Evolutionary conservation across 1,139 yeast species (phyloP).

Genomic region (Saccharomyces pastorianus): DNA sequence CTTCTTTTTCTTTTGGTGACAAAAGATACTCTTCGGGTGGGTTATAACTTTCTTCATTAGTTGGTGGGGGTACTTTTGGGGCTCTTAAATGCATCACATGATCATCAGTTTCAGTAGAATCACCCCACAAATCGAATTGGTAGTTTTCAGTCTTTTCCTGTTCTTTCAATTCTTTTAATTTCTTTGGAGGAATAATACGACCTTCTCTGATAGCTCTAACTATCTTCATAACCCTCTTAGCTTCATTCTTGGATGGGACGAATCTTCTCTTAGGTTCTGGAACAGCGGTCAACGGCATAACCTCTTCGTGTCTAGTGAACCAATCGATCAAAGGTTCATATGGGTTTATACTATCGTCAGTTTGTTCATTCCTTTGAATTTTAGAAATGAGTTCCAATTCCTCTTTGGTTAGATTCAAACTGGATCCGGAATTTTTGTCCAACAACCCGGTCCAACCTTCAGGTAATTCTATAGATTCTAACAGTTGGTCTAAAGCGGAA

Average conservation of each 20-base stretch:
- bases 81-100: constrained; percentile 91
- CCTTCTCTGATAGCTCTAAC: constrained; percentile 96
- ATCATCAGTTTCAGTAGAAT: constrained; percentile 46
- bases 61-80: constrained; percentile 92
- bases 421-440: constrained; percentile 84
- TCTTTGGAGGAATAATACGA: constrained; percentile 68
- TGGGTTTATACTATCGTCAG: constrained; percentile 75
- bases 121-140: constrained; percentile 82
- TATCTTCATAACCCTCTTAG: constrained; percentile 90
- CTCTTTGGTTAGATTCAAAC: constrained; percentile 77
- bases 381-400: constrained; percentile 84
- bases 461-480: constrained; percentile 86
- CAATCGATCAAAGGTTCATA: constrained; percentile 93
- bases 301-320: constrained; percentile 79
- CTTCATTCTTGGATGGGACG: constrained; percentile 94
- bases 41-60: constrained; percentile 91
- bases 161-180: constrained; percentile 46
- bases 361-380: constrained; percentile 76
- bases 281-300: constrained; percentile 86
- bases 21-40: constrained; percentile 94
- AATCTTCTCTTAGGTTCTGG: constrained; percentile 98
- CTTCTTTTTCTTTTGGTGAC: constrained; percentile 68
- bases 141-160: constrained; percentile 42
- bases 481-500: constrained; percentile 79
- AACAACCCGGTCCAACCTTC: constrained; percentile 98